Base-by-base conservation (phyloP, 805 yeast species). In the Candida hungchunana region DNA sequence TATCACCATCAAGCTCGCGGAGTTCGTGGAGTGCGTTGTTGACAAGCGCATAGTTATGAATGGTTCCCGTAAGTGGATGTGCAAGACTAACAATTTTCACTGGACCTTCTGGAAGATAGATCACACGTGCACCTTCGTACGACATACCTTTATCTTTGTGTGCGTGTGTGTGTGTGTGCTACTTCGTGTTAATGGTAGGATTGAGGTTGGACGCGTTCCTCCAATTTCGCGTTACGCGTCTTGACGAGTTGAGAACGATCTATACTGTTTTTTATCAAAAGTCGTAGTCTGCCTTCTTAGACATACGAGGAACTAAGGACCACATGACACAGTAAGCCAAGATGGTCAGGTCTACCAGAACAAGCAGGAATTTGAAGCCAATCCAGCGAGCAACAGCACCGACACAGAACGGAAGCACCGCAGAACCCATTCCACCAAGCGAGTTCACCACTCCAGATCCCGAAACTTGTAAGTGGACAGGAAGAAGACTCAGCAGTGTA, bases 341-440 rank as follows among this genome's bases (percentile, higher is more conserved):
- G 15, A 44, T 38, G 18, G 29, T 14, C 1, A 44, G 4, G 22
- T 44, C 34, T 5, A 44, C 27, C 12, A 37, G 34, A 12, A 44
- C 21, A n/a, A 39, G 21, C 2, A 39, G 26, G 20, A 12, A 36
- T 26, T 34, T 16, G 34, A 40, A 40, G 6, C 45, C 48, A 3
- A 37, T 17, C 21, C 33, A 18, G n/a, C 44, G 28, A 1, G 59
- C 44, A 1, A 53, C 20, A 3, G 53, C 39, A 7, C 95, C 95
- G 24, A 79, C 67, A 3, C 75, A 35, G 43, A 77, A 81, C 1
- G 94, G 93, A 6, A 84, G 43, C 0, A 75, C 67, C 0, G 94
- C 90, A n/a, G 82, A 83, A 1, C 95, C 95, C 12, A 80, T 75
- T 4, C 93, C 89, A 6, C 94, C 95, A 41, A 84, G 54, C 0